These are phyloP conservation scores for Gleditsia sinensis DNA, from an alignment of 306 rosid genomes.

Conservation along the genomic window DNA sequence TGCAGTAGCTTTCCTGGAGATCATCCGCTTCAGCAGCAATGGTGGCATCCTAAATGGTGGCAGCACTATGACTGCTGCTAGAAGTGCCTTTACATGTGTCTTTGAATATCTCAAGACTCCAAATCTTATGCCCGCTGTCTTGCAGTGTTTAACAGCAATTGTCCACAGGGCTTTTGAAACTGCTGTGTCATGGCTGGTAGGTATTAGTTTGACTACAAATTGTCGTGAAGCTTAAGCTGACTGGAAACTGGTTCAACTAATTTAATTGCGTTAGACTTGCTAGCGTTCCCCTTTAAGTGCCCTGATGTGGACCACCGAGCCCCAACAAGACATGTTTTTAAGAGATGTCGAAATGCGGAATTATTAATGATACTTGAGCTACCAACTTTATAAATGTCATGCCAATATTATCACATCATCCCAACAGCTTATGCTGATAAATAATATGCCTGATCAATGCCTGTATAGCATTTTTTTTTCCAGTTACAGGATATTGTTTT, in stretches of 20 bases:
- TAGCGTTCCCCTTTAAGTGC: conserved; percentile 13
- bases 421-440: conserved; percentile 3
- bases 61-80: conserved; percentile 55
- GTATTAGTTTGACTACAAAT: conserved; percentile 30
- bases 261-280: conserved; percentile 6
- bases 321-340: conserved; percentile 5
- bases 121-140: conserved; percentile 92
- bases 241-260: conserved; percentile 25
- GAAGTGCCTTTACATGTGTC: conserved; percentile 95
- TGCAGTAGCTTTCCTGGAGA: conserved; percentile 95
- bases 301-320: conserved; percentile 22
- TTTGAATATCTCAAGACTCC: conserved; percentile 98
- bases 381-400: background rate
- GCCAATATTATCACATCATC: background rate
- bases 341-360: background rate
- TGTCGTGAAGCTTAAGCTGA: conserved; percentile 32
- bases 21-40: conserved; percentile 93
- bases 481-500: conserved; percentile 13
- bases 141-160: conserved; percentile 88
- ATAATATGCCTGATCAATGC: background rate
- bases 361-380: conserved; percentile 6
- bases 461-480: conserved; percentile 30
- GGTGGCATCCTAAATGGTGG: conserved; percentile 95
- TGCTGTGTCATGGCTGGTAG: conserved; percentile 89
- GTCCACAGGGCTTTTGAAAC: conserved; percentile 93